Evolutionary conservation across 2,329 filamentous ascomycete genomes (phyloP), one percentile per base, ranked within the genome.

Genomic region (Hyphodiscus sp.): DNA sequence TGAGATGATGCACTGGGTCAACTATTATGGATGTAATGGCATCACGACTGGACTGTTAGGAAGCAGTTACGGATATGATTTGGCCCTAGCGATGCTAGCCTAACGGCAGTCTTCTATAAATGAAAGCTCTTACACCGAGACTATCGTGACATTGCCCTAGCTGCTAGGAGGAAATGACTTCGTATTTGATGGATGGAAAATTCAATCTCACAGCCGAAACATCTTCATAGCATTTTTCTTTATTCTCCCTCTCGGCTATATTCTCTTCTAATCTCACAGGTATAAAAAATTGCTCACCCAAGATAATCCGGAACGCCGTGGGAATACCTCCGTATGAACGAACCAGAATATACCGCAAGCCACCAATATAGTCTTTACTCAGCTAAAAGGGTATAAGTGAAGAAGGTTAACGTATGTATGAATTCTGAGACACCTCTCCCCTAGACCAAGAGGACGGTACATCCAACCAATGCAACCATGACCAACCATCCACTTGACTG

Each of bases 381-480:
- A 38, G 13, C 33, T 10, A 38, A 38, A 38, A 38, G 23, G 23
- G 8, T 3, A 8, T 26, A 26, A 26, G 8, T 3, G 8, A 38
- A 38, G 11, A 38, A 38, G 2, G 4, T 38, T 4, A 13, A 38
- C 33, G 33, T 38, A 38, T 38, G 5, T 4, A 8, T 26, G 33
- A 4, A 4, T 6, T 38, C 2, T n/a, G 2, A 38, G 33, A 13
- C 11, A 13, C 11, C 11, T n/a, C 13, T n/a, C 11, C 11, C 13
- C 13, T 38, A 38, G 33, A 38, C 33, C 33, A 38, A n/a, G 33
- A 38, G 11, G 16, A n/a, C 33, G 2, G 33, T 38, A 10, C 33
- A 38, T 13, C 33, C 33, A 44, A 67, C 65, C n/a, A 64, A 16
- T 6, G 62, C 62, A 44, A 66, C 51, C 62, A 68, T 63, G 15